Percentiles rank a stretch among this genome's conserved stretches.
These are phyloP conservation scores for Albophoma yamanashiensis DNA, from an alignment of 2,329 filamentous ascomycete species.

Conservation along the genomic window DNA sequence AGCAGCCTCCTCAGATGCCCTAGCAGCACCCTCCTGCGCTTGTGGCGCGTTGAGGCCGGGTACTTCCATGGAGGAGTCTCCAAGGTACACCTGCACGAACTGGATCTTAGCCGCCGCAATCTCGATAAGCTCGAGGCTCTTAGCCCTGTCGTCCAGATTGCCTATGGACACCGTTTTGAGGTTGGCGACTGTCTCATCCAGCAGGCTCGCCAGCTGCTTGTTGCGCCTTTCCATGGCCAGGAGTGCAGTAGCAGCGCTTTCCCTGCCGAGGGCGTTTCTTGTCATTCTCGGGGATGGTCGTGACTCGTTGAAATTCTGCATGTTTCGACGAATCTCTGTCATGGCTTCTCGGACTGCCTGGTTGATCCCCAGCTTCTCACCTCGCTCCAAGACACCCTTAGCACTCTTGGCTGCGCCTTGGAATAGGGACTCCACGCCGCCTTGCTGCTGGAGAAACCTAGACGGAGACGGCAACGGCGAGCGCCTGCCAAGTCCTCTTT, in stretches of 20 bases:
- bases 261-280: slow-evolving; percentile 23
- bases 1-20: neutral
- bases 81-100: slow-evolving; percentile 52
- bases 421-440: slow-evolving; percentile 57
- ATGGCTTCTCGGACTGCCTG: slow-evolving; percentile 73
- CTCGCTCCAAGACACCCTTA: slow-evolving; percentile 60
- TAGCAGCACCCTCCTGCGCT: neutral
- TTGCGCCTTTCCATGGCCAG: slow-evolving; percentile 54
- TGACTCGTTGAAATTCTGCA: slow-evolving; percentile 54
- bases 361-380: slow-evolving; percentile 70
- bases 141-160: slow-evolving; percentile 34
- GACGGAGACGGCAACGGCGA: slow-evolving; percentile 37
- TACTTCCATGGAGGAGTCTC: slow-evolving; percentile 43
- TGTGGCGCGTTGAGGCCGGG: slow-evolving; percentile 12
- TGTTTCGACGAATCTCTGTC: slow-evolving; percentile 67
- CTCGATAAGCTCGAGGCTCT: slow-evolving; percentile 43
- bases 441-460: slow-evolving; percentile 44
- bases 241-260: slow-evolving; percentile 24
- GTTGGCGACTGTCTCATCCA: slow-evolving; percentile 54
- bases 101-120: slow-evolving; percentile 52
- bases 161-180: slow-evolving; percentile 50
- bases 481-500: slow-evolving; percentile 27
- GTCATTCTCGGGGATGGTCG: slow-evolving; percentile 29
- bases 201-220: slow-evolving; percentile 53
- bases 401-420: slow-evolving; percentile 70